A percentile compares a stretch with the other conserved stretches of the same genome.
Evolutionary conservation across 1,284 basidiomycete genomes (phyloP).

Genomic region (Heterobasidion irregulare): DNA sequence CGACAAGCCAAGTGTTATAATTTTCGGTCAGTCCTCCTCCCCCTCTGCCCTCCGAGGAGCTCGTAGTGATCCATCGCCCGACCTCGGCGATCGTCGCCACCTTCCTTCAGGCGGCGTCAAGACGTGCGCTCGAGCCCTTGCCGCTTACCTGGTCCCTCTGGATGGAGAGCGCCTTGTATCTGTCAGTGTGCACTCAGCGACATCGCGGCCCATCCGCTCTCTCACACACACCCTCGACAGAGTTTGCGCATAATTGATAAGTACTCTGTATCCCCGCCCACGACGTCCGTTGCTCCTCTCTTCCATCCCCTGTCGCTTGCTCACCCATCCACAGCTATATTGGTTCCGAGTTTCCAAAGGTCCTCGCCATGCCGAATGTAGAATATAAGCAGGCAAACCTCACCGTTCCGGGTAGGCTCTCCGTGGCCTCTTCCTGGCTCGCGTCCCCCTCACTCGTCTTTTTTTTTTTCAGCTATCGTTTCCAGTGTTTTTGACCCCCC

Average conservation of each 20-base stretch:
- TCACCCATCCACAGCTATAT: constrained; percentile 52
- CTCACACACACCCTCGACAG: constrained; percentile 26
- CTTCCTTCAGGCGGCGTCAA: constrained; percentile 58
- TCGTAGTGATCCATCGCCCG: constrained; percentile 4
- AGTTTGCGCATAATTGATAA: constrained; percentile 79
- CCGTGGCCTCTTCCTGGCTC: constrained; percentile 3
- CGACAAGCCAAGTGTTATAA: constrained; percentile 64
- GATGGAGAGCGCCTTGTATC: constrained; percentile 64
- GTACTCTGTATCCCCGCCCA: constrained; percentile 78
- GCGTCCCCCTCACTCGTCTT: constrained; percentile 2
- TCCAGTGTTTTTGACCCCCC: constrained; percentile 61
- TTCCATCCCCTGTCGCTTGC: constrained; percentile 6
- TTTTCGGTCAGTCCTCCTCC: constrained; percentile 56
- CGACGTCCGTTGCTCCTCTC: constrained; percentile 51
- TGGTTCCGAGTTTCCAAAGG: constrained; percentile 65
- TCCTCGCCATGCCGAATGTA: constrained; percentile 60
- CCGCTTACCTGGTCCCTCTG: constrained; percentile 51
- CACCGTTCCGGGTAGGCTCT: constrained; percentile 52
- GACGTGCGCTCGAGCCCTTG: constrained; percentile 63
- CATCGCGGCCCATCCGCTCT: constrained; percentile 4
- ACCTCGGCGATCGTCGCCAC: background rate
- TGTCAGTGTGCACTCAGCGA: constrained; percentile 34
- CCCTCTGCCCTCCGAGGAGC: constrained; percentile 3
- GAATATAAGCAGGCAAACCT: constrained; percentile 83
- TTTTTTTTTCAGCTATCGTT: constrained; percentile 43